Conservation (phyloP, 208 protist genomes). For the Crithidia bombi region DNA sequence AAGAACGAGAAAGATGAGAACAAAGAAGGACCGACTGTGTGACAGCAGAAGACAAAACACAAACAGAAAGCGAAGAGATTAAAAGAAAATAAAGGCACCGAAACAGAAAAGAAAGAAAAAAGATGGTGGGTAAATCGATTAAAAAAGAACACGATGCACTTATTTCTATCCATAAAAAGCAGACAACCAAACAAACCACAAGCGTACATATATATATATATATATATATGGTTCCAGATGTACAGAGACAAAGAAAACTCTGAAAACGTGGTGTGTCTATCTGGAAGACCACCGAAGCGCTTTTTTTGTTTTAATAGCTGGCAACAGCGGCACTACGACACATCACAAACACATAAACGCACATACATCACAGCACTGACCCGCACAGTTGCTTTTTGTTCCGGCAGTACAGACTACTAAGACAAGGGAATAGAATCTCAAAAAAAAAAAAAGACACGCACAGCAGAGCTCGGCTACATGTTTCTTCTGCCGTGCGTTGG, state of each 20-base stretch:
- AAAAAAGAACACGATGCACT: neutral
- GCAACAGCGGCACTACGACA: neutral
- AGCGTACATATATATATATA: neutral
- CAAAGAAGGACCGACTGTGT: constrained; percentile 5
- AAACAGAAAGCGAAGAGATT: neutral
- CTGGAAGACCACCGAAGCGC: neutral
- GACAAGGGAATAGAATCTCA: neutral
- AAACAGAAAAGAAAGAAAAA: neutral
- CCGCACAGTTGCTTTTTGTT: neutral
- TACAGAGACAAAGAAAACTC: constrained; percentile 3
- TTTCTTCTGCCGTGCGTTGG: neutral
- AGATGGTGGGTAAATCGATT: neutral
- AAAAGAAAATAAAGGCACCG: neutral
- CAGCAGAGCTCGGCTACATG: neutral
- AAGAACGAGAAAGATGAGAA: no score
- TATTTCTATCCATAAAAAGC: neutral
- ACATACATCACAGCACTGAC: neutral
- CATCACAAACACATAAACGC: neutral
- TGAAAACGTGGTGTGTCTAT: neutral
- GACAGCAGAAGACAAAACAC: neutral
- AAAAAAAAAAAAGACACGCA: constrained; percentile 4
- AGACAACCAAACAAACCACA: neutral
- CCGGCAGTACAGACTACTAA: neutral
- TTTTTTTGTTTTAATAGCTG: neutral
- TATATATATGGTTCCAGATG: no score